A percentile compares a stretch with the other conserved stretches of the same genome.
phyloP scores from a whole-genome alignment of 2,329 filamentous ascomycete genomes.

The Venturia effusa region DNA sequence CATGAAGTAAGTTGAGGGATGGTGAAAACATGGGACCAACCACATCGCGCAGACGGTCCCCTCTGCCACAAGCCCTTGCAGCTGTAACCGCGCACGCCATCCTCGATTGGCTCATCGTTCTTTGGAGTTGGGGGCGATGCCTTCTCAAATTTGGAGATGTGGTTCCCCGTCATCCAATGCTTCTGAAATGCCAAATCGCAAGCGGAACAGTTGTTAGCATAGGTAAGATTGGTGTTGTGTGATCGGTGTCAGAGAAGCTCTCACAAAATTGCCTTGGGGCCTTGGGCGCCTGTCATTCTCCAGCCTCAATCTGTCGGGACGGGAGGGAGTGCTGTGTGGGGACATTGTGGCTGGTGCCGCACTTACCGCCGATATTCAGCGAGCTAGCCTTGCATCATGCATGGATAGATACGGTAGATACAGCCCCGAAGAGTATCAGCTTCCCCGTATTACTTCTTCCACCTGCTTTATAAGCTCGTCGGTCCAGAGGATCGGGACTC shows the following conservation, averaged over 20 bases:
- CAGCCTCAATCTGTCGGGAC: background rate
- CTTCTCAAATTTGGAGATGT: background rate
- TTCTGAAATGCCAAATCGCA: background rate
- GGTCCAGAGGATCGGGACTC: no score
- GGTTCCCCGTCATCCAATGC: background rate
- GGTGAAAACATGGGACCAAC: background rate
- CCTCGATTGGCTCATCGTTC: background rate
- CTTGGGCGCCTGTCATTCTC: background rate
- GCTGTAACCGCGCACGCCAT: background rate
- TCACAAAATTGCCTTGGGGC: background rate
- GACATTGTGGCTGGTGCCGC: no score
- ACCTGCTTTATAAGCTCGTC: no score
- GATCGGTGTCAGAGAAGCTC: background rate
- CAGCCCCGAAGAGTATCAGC: no score
- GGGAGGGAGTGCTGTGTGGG: background rate
- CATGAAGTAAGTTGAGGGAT: background rate
- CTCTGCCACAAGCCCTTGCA: background rate
- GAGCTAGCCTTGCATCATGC: background rate
- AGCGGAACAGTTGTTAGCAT: background rate
- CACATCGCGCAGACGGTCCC: background rate
- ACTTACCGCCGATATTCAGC: no score
- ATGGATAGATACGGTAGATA: no score
- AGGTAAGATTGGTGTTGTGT: background rate
- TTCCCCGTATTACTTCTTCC: no score
- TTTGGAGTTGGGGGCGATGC: background rate